Evolutionary conservation across 805 yeast genomes (phyloP).

Genomic region (Candida nonsorbophila): DNA sequence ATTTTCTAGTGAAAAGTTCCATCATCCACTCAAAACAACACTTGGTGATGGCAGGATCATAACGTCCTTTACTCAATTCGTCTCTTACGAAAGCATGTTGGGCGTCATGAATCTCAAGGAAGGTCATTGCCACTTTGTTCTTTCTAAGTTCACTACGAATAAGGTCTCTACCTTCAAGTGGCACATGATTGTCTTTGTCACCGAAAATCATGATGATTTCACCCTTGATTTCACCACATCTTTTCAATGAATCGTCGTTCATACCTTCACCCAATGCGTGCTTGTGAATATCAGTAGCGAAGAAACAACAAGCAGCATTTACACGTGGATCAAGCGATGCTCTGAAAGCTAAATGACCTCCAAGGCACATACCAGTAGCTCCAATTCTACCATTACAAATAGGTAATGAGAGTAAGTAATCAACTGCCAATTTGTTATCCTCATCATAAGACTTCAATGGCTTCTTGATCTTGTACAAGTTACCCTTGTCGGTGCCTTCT

Average conservation of each 20-base stretch:
- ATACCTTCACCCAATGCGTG: constrained; percentile 59
- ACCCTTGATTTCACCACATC: constrained; percentile 50
- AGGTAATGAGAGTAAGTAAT: constrained; percentile 49
- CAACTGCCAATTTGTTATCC: constrained; percentile 60
- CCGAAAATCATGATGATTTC: constrained; percentile 72
- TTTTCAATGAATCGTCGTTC: constrained; percentile 59
- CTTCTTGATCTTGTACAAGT: constrained; percentile 58
- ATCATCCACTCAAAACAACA: constrained; percentile 62
- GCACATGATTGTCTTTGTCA: constrained; percentile 74
- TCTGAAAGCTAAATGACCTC: constrained; percentile 77
- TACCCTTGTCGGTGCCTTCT: constrained; percentile 74
- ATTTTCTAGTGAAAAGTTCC: constrained; percentile 65
- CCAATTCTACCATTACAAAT: constrained; percentile 74
- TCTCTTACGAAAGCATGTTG: constrained; percentile 83
- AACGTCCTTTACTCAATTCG: constrained; percentile 74
- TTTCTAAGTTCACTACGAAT: constrained; percentile 58
- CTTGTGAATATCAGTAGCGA: constrained; percentile 75
- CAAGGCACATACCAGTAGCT: constrained; percentile 84
- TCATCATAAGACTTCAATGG: constrained; percentile 72
- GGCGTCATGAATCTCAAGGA: constrained; percentile 72
- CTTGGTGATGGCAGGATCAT: constrained; percentile 70
- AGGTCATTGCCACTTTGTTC: constrained; percentile 57
- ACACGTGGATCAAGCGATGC: constrained; percentile 61
- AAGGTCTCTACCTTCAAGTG: constrained; percentile 69
- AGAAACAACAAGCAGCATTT: constrained; percentile 66